These are phyloP conservation scores for Lagenaria siceraria DNA, from an alignment of 306 rosid species.

Conservation along the genomic window DNA sequence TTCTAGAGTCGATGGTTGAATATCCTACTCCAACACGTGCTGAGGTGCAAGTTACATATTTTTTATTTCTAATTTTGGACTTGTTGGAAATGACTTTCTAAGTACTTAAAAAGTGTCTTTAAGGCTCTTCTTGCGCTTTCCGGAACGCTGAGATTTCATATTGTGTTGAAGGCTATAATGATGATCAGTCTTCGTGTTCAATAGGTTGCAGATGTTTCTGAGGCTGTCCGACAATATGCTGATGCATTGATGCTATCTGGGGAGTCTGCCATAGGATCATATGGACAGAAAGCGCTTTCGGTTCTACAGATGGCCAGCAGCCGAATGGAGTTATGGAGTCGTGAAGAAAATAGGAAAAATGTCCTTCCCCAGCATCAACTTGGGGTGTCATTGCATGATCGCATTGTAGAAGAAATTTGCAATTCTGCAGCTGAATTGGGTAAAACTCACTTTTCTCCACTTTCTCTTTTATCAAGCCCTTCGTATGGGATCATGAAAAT, in stretches of 20 bases:
- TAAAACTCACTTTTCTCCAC: conserved; percentile 16
- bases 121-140: neutral
- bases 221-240: conserved; percentile 73
- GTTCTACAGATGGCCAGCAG: conserved; percentile 64
- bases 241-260: conserved; percentile 88
- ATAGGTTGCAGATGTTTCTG: conserved; percentile 91
- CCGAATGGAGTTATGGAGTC: conserved; percentile 63
- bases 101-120: too few species aligned
- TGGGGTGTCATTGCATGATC: conserved; percentile 56
- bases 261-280: conserved; percentile 79
- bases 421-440: conserved; percentile 68
- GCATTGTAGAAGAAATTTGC: conserved; percentile 77
- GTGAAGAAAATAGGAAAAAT: conserved; percentile 46
- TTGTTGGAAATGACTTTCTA: neutral
- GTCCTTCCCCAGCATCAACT: conserved; percentile 36
- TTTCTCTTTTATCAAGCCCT: neutral
- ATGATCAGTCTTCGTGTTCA: conserved; percentile 8
- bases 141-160: too few species aligned
- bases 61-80: neutral
- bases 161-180: neutral
- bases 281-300: conserved; percentile 64
- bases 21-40: conserved; percentile 97
- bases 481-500: neutral
- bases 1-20: conserved; percentile 87
- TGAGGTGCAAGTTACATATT: conserved; percentile 41